Base-by-base conservation (phyloP, 768 basidiomycete genomes). In the Clitopilus passeckerianus region DNA sequence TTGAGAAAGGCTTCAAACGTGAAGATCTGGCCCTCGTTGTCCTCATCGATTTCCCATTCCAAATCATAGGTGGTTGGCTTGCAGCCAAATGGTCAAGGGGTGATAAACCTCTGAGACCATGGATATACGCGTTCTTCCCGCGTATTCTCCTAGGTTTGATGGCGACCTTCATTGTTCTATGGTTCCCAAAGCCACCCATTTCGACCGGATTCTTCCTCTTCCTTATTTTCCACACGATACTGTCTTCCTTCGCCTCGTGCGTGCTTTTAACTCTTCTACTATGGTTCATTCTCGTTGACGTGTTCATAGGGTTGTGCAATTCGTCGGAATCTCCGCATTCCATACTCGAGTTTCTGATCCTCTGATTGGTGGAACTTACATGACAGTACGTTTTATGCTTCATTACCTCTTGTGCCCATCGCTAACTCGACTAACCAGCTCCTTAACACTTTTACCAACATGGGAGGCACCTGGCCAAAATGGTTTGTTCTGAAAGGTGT, bases 291-390 rank as follows among this genome's bases (percentile, higher is more conserved):
- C 2, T 15, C n/a, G 10, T 18, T 41, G 37, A 7, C 27, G 27
- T 30, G 27, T 30, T 30, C 27, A 30, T 59, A 96, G 96, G 52
- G 98, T 96, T 5, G 88, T 98, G n/a, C 96, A 99, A 72, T 99
- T 98, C 68, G 96, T 98, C 18, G 95, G 97, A 8, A 94, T 98
- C 61, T 93, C 95, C n/a, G 97, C 97, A 2, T 99, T 98, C 82
- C 97, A 98, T 67, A 98, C 95, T 2, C 86, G 90, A 57, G 87
- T 99, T 35, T 94, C 97, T 0, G 97, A 99, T 69, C 97, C 97
- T 0, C 68, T 97, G 12, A 97, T 99, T 57, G 97, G 97, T 27
- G 97, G 97, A 55, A 99, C 97, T 0, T 99, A 99, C 72, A 99
- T 99, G 97, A 99, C 97, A 12, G 95, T 95, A 66, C 63, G 86